Evolutionary conservation across 176 grass and related monocot genomes (phyloP).

Genomic region (Secale cereale): DNA sequence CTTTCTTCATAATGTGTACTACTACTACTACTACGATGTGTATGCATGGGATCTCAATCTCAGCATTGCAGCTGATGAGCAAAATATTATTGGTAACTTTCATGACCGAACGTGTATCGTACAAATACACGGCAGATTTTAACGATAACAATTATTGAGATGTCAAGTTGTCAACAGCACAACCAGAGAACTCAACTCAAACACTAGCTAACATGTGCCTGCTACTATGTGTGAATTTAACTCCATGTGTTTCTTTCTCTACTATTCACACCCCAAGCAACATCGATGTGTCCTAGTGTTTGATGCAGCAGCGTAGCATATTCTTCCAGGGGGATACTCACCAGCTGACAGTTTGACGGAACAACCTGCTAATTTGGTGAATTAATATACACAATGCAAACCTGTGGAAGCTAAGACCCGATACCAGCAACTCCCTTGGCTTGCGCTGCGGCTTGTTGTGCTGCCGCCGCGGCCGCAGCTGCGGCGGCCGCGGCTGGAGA

Average conservation of each 20-base stretch:
- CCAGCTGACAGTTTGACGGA: constrained; percentile 13
- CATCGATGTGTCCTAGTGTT: constrained; percentile 29
- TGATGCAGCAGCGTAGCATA: constrained; percentile 20
- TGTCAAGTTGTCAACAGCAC: constrained; percentile 31
- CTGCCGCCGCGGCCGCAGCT: constrained; percentile 48
- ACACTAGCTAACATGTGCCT: constrained; percentile 35
- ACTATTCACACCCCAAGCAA: constrained; percentile 5
- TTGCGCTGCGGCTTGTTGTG: constrained; percentile 72
- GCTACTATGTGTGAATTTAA: constrained; percentile 26
- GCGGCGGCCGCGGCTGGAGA: constrained; percentile 42
- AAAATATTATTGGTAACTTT: background rate
- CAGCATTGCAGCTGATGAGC: background rate
- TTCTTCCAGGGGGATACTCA: constrained; percentile 17
- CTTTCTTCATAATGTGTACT: background rate
- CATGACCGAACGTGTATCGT: background rate
- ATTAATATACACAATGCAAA: constrained; percentile 35
- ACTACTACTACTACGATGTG: no score
- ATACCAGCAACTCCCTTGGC: constrained; percentile 86
- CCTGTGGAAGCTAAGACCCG: constrained; percentile 44
- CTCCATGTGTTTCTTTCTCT: background rate
- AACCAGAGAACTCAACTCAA: constrained; percentile 28
- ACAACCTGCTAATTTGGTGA: constrained; percentile 31
- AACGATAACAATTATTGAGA: constrained; percentile 23
- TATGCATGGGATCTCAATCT: background rate
- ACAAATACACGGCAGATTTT: background rate